Base-by-base conservation (phyloP, 176 grass and related monocot species). In the Carex kokanica region DNA sequence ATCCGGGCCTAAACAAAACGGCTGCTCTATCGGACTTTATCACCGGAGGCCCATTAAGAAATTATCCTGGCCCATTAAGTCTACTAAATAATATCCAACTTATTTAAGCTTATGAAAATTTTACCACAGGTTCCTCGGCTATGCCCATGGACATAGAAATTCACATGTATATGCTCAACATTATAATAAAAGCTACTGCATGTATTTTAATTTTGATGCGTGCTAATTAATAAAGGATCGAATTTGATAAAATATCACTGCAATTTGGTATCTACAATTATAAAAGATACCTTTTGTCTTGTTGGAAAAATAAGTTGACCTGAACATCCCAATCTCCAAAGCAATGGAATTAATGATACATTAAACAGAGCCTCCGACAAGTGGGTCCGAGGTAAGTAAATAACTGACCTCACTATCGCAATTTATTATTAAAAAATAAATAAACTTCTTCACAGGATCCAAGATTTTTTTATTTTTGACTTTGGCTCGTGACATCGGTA, bases 241-340 rank as follows among this genome's bases (percentile, higher is more conserved):
- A 32, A 66, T 66, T 65, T 67, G 14, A 7, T 36, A 34, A 67
- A 31, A 67, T 34, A 67, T 67, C 5, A 34, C 64, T 2, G 64
- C 14, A 20, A 3, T 40, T 40, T 36, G 32, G 40, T 7, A 69
- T 69, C 6, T 6, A 8, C 25, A 41, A 15, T 53, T 53, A 29
- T 75, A 75, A 6, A 75, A 75, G 72, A 75, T 75, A 17, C 47
- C 8, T 47, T 12, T 53, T 53, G 71, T 74, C 71, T 74, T 27
- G 71, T 74, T 53, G 71, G 21, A 29, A 74, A 74, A 74, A 25
- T 74, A 27, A 74, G 45, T 74, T 74, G 71, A 74, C 71, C 8
- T 74, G 5, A 74, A 29, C 21, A 53, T 74, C 11, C 70, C 45
- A 74, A 52, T 74, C 45, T 52, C 70, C 43, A 3, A 74, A 52